Percentiles rank a stretch among this genome's conserved stretches.
These are phyloP conservation scores for Suillus tomentosus DNA, from an alignment of 768 basidiomycete species.

Conservation along the genomic window DNA sequence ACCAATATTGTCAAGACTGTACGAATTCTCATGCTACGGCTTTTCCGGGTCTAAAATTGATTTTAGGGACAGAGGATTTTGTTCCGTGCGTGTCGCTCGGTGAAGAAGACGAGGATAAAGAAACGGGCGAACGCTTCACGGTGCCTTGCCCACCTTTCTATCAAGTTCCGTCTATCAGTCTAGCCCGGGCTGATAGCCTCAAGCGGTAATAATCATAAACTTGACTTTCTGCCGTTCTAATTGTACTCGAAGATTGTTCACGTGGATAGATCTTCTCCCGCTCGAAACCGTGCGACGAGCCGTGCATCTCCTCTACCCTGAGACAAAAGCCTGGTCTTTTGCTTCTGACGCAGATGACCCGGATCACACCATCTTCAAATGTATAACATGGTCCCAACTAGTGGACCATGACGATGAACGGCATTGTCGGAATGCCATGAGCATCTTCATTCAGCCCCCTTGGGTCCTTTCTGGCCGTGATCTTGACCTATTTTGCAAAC, in stretches of 20 bases:
- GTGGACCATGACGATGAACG: neutral
- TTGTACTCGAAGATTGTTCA: constrained; percentile 38
- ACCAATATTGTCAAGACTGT: constrained; percentile 11
- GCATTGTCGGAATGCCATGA: constrained; percentile 16
- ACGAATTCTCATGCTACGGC: constrained; percentile 3
- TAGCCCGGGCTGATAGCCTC: constrained; percentile 43
- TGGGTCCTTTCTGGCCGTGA: constrained; percentile 40
- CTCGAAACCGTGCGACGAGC: constrained; percentile 50
- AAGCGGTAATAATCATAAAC: constrained; percentile 37
- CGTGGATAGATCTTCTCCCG: constrained; percentile 54
- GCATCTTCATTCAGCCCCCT: constrained; percentile 39
- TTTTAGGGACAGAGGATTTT: constrained; percentile 41
- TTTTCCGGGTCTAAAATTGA: constrained; percentile 9
- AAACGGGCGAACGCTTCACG: constrained; percentile 43
- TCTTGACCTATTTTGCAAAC: constrained; percentile 34
- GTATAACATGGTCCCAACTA: constrained; percentile 29
- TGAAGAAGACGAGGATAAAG: constrained; percentile 40
- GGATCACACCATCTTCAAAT: constrained; percentile 25
- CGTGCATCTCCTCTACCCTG: constrained; percentile 35
- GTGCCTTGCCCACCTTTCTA: constrained; percentile 45
- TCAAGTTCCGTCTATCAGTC: constrained; percentile 35
- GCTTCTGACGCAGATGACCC: constrained; percentile 23
- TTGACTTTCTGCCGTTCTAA: constrained; percentile 10
- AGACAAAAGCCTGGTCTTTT: constrained; percentile 34
- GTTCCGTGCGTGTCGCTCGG: constrained; percentile 39